phyloP scores from a whole-genome alignment of 768 basidiomycete genomes.

The Wakefieldia striispora region DNA sequence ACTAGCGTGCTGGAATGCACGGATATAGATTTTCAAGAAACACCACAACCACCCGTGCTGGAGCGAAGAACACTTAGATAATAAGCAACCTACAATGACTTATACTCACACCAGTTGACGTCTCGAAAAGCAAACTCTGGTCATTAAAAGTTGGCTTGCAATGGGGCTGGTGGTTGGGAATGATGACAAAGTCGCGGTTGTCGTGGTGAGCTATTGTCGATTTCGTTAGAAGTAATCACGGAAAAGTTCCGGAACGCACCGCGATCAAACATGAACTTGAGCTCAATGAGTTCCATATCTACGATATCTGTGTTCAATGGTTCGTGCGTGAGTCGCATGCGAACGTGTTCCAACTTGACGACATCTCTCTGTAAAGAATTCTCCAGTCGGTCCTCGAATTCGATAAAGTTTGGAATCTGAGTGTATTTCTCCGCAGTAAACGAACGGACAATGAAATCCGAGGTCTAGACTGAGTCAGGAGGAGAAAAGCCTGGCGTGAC shows the following conservation, averaged over 20 bases:
- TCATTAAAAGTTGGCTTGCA: constrained; percentile 50
- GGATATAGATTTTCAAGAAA: constrained; percentile 76
- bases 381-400: constrained; percentile 77
- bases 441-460: constrained; percentile 77
- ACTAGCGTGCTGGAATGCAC: constrained; percentile 73
- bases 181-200: constrained; percentile 80
- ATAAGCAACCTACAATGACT: background rate
- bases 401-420: constrained; percentile 85
- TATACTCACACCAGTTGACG: constrained; percentile 56
- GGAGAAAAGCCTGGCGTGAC: background rate
- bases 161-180: constrained; percentile 76
- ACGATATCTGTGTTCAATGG: constrained; percentile 65
- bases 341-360: constrained; percentile 78
- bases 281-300: constrained; percentile 80
- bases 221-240: constrained; percentile 4
- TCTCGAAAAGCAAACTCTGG: constrained; percentile 67
- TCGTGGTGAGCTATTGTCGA: constrained; percentile 63
- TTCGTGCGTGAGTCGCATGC: constrained; percentile 81
- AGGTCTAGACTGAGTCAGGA: constrained; percentile 46
- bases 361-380: constrained; percentile 84
- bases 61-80: background rate
- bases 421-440: constrained; percentile 82
- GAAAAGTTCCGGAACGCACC: constrained; percentile 39
- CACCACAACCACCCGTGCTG: constrained; percentile 71
- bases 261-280: constrained; percentile 80